Percentiles rank a stretch among this genome's conserved stretches.
These are phyloP conservation scores for Phytopythium ostracodes DNA, from an alignment of 352 stramenopile genomes.

Conservation along the genomic window DNA sequence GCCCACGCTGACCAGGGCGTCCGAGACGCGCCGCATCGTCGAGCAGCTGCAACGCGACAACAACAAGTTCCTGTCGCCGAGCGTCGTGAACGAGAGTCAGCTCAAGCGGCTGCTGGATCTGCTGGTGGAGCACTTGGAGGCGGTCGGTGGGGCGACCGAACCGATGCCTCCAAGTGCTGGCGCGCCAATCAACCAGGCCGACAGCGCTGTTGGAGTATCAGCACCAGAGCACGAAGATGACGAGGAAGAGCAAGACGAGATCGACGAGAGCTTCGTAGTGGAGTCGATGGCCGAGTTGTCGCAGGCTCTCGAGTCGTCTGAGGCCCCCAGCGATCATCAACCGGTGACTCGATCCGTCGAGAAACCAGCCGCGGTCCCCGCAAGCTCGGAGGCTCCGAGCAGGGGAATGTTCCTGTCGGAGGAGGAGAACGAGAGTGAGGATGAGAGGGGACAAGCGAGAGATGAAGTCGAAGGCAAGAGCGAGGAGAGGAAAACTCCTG, in stretches of 20 bases:
- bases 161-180: not conserved
- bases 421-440: constrained; percentile 12
- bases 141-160: not conserved
- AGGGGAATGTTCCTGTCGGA: constrained; percentile 17
- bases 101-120: constrained; percentile 55
- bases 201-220: too few relatives aligned
- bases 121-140: constrained; percentile 50
- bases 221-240: constrained; percentile 5
- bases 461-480: constrained; percentile 7
- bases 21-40: constrained; percentile 39
- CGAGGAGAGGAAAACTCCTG: constrained; percentile 6
- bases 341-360: not conserved
- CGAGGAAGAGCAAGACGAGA: constrained; percentile 19
- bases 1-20: constrained; percentile 43
- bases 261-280: constrained; percentile 31
- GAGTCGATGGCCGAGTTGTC: constrained; percentile 34
- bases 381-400: not conserved
- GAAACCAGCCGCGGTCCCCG: too few relatives aligned
- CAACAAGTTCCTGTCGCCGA: constrained; percentile 47
- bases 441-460: constrained; percentile 3
- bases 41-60: constrained; percentile 66
- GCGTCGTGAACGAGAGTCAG: constrained; percentile 64
- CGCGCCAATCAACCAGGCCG: not conserved
- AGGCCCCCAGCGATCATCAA: not conserved
- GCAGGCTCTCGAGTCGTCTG: constrained; percentile 19